Conservation (phyloP, 225 moss, liverwort and hornwort genomes). For the Climacium dendroides region DNA sequence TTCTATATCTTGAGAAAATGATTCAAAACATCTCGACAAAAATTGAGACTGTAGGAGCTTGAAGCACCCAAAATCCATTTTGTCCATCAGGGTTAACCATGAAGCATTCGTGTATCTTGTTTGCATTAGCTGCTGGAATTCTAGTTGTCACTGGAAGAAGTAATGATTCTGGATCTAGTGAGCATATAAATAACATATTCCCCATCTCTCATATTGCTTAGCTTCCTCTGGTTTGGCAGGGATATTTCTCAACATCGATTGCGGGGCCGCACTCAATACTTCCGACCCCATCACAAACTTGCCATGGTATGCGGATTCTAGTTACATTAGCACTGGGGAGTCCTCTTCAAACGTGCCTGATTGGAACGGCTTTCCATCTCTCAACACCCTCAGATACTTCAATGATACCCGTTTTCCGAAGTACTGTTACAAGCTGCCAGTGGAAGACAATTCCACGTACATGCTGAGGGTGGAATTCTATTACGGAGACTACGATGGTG, state of each 20-base stretch:
- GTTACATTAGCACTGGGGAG: background rate
- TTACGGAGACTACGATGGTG: background rate
- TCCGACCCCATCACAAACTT: background rate
- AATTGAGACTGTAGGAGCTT: too few relatives aligned
- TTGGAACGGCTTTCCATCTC: fast-evolving
- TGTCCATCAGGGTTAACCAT: too few relatives aligned
- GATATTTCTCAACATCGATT: background rate
- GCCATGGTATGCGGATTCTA: background rate
- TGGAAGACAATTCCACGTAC: background rate
- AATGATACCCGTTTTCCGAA: background rate
- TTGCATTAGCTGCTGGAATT: background rate
- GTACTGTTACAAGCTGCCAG: slow-evolving; percentile 5
- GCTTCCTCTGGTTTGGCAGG: background rate
- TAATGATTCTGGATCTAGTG: background rate
- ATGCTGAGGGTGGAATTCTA: background rate
- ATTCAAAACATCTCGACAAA: too few relatives aligned
- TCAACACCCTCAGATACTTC: background rate
- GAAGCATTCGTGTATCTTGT: background rate
- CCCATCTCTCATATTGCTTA: background rate
- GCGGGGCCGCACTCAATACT: background rate
- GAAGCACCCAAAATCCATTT: too few relatives aligned
- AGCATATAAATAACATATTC: too few relatives aligned
- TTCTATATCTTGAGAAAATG: too few relatives aligned
- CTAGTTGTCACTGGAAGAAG: too few relatives aligned
- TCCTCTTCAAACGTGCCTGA: background rate